Conservation (phyloP, 768 basidiomycete species). For the Pulveroboletus sp. region DNA sequence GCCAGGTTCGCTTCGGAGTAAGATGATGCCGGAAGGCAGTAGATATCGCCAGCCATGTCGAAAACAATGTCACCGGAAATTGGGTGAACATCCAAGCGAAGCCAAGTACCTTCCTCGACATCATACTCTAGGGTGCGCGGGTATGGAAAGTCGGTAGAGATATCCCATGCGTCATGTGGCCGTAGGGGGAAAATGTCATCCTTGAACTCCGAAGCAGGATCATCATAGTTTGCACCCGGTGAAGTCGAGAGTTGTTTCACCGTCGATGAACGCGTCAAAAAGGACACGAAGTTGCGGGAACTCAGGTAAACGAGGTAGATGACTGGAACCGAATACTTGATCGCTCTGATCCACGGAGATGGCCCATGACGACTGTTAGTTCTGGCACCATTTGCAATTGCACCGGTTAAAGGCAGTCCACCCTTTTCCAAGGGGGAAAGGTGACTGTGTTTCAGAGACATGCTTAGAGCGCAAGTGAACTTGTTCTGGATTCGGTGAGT, state of each 20-base stretch:
- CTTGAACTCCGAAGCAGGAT: constrained; percentile 42
- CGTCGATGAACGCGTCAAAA: background rate
- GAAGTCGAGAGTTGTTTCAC: constrained; percentile 5
- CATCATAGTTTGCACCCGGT: constrained; percentile 15
- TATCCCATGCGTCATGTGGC: constrained; percentile 56
- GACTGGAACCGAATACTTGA: constrained; percentile 19
- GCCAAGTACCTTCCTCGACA: constrained; percentile 72
- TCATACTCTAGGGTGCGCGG: constrained; percentile 64
- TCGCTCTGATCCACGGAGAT: constrained; percentile 4
- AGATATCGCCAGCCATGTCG: constrained; percentile 72
- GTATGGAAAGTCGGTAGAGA: constrained; percentile 70
- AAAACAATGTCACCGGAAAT: constrained; percentile 66
- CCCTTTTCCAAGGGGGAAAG: constrained; percentile 16
- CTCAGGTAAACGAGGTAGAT: constrained; percentile 20
- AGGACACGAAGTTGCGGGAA: constrained; percentile 7
- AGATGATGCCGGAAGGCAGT: constrained; percentile 54
- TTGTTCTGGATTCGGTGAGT: too few species aligned
- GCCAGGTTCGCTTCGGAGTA: constrained; percentile 32
- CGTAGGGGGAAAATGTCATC: constrained; percentile 64
- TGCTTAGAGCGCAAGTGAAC: too few species aligned
- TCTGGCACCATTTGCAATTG: background rate
- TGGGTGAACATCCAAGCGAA: constrained; percentile 71
- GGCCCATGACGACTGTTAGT: background rate
- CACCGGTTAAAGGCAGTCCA: constrained; percentile 14
- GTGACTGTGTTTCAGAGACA: constrained; percentile 14